These are phyloP conservation scores for Penicillium subrubescens DNA, from an alignment of 495 filamentous ascomycete species.

Conservation along the genomic window DNA sequence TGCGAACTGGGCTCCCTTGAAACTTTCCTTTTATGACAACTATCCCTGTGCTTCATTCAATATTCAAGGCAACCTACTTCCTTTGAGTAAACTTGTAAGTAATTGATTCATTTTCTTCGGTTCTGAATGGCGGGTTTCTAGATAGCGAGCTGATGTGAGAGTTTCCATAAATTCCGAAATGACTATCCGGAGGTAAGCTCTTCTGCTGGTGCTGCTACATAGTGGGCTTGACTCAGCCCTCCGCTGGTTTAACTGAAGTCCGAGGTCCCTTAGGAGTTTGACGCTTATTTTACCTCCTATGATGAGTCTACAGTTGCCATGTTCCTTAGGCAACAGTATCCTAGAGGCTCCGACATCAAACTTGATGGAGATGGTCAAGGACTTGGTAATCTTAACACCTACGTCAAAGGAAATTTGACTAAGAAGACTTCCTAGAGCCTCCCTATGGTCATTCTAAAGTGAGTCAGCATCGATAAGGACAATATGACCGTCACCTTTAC, in stretches of 20 bases:
- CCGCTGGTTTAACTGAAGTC: not conserved
- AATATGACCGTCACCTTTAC: no score
- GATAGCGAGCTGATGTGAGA: not conserved
- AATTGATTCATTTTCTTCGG: not conserved
- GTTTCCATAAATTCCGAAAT: not conserved
- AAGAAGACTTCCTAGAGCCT: not conserved
- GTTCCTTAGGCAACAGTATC: slow-evolving; percentile 22
- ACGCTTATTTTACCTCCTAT: not conserved
- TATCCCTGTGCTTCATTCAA: not conserved
- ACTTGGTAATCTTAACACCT: slow-evolving; percentile 24
- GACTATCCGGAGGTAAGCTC: not conserved
- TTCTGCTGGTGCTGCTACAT: not conserved
- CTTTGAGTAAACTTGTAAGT: not conserved
- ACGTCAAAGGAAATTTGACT: not conserved
- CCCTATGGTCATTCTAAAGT: no score
- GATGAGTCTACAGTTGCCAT: not conserved
- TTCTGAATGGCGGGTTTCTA: no score
- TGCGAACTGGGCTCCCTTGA: not conserved
- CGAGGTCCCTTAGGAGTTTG: not conserved
- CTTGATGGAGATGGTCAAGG: slow-evolving; percentile 28
- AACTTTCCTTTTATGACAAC: not conserved
- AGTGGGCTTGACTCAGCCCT: not conserved
- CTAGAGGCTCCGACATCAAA: slow-evolving; percentile 13
- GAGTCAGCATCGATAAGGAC: no score
- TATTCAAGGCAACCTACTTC: not conserved